Evolutionary conservation across 192 early-diverging fungal species (phyloP), one percentile per base, ranked within the genome.

Genomic region (Linnemannia zychae): DNA sequence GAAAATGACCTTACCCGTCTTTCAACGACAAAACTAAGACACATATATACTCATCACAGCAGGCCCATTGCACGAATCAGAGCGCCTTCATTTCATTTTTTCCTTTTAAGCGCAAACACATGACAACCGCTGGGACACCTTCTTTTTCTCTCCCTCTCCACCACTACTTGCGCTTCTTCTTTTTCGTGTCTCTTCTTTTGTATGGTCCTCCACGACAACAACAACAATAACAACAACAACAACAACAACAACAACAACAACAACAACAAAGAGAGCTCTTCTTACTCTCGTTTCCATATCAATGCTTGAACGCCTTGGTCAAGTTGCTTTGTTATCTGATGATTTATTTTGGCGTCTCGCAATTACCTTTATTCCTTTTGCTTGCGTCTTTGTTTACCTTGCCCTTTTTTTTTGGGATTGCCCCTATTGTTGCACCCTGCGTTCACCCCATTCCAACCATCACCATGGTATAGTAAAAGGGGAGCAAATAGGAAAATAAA

Each of bases 51-150:
- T n/a, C n/a, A n/a, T n/a, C n/a, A n/a, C n/a, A n/a, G n/a, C n/a
- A n/a, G n/a, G n/a, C 24, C 24, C 24, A 24, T 15, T 15, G 57
- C 9, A 63, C 57, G 57, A 63, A 63, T 63, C 57, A 63, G 28
- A 63, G 24, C 9, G 53, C 22, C 12, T 57, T 57, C 53, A 63
- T 63, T 63, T 63, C 57, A 7, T n/a, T 57, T 60, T 44, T 3
- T 44, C 40, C n/a, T 7, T 28, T 63, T 63, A 33, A 31, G 28
- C 57, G 12, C 57, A 63, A 63, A 63, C 57, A 63, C 57, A 63
- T 63, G 57, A 63, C 57, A 33, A 31, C 57, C 57, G 57, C 57
- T 12, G 28, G 57, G 57, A 63, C 57, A 63, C 57, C 53, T 20
- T 60, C 53, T 57, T 24, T n/a, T 6, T 24, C 57, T 31, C 20